Percentiles rank a stretch among this genome's conserved stretches.
phyloP scores from a whole-genome alignment of 352 stramenopile species.

The Phytopythium oedochilum region DNA sequence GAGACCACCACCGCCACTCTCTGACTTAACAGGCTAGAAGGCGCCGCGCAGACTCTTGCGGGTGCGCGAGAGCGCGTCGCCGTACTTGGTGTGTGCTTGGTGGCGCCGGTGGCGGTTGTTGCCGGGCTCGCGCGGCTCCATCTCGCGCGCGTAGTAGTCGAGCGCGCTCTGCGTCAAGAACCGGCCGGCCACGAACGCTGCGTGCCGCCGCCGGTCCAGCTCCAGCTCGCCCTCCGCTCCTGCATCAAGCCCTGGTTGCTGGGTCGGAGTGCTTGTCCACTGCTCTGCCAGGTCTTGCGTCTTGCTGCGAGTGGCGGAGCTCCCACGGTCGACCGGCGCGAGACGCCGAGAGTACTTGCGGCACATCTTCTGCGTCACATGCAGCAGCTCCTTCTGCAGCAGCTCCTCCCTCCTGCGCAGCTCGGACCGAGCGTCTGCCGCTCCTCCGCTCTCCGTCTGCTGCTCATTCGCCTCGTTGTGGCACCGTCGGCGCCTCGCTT shows the following conservation, averaged over 20 bases:
- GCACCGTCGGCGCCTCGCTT: not conserved
- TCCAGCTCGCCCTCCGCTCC: not conserved
- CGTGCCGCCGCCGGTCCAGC: conserved; percentile 38
- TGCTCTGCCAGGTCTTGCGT: conserved; percentile 37
- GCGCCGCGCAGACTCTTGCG: conserved; percentile 54
- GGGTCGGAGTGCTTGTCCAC: conserved; percentile 29
- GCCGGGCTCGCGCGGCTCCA: conserved; percentile 38
- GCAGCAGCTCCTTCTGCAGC: conserved; percentile 48
- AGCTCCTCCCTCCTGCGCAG: conserved; percentile 28
- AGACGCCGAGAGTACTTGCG: conserved; percentile 68
- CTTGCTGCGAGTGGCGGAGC: conserved; percentile 20
- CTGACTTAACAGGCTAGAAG: conserved; percentile 43
- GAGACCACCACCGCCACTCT: too few species aligned
- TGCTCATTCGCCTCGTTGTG: not conserved
- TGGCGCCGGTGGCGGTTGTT: conserved; percentile 43
- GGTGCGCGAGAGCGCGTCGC: conserved; percentile 45
- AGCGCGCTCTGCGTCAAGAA: conserved; percentile 55
- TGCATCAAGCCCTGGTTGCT: conserved; percentile 26
- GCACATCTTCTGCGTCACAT: conserved; percentile 60
- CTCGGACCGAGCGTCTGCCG: conserved; percentile 15
- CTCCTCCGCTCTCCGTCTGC: not conserved
- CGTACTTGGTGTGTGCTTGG: conserved; percentile 63
- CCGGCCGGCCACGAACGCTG: conserved; percentile 45
- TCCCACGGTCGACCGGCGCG: conserved; percentile 12
- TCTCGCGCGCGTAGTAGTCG: conserved; percentile 52